Evolutionary conservation across 768 basidiomycete genomes (phyloP).

Genomic region (Krasilnikovozyma curviuscula): DNA sequence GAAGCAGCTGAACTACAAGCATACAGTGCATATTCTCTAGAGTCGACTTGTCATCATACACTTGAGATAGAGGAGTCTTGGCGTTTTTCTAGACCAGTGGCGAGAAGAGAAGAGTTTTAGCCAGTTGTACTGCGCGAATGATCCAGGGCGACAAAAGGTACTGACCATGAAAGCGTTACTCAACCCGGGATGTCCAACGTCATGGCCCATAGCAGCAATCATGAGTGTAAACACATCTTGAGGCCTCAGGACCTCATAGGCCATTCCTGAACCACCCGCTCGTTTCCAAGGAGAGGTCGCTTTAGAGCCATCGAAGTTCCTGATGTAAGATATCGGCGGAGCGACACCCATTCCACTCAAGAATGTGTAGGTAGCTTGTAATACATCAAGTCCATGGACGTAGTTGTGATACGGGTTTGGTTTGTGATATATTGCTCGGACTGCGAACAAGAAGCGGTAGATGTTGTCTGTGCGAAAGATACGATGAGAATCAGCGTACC

Average conservation of each 20-base stretch:
- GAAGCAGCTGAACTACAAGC: constrained; percentile 58
- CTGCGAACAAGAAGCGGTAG: constrained; percentile 56
- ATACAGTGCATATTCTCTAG: constrained; percentile 78
- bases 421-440: constrained; percentile 76
- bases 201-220: constrained; percentile 88
- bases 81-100: constrained; percentile 59
- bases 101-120: not conserved
- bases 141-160: constrained; percentile 10
- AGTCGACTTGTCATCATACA: constrained; percentile 76
- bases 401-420: constrained; percentile 96
- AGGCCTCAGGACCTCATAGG: constrained; percentile 28
- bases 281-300: constrained; percentile 21
- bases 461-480: constrained; percentile 41
- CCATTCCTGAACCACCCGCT: constrained; percentile 8
- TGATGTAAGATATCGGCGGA: constrained; percentile 51
- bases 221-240: constrained; percentile 67
- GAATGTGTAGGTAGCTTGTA: constrained; percentile 80
- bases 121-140: not conserved
- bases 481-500: not conserved
- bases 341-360: constrained; percentile 58
- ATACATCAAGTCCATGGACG: constrained; percentile 85
- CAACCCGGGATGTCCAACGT: constrained; percentile 90
- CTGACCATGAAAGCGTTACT: constrained; percentile 83
- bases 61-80: constrained; percentile 60
- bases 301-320: constrained; percentile 23